phyloP scores from a whole-genome alignment of 2,329 filamentous ascomycete species.

The Sphaceloma murrayae region DNA sequence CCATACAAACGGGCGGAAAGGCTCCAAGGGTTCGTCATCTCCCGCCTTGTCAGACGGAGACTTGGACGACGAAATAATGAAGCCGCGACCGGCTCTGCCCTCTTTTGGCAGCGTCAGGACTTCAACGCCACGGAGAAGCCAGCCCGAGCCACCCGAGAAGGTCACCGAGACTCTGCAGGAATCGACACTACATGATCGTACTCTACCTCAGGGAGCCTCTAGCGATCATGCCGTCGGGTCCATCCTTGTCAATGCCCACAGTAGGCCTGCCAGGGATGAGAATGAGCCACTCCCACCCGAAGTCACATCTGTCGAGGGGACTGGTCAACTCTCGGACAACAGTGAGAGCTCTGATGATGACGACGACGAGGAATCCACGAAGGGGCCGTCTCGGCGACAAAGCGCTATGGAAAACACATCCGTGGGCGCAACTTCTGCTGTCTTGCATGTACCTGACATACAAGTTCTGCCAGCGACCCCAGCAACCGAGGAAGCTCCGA shows the following conservation, averaged over 20 bases:
- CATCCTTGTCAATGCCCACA: constrained; percentile 47
- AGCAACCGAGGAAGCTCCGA: constrained; percentile 22
- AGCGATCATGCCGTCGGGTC: constrained; percentile 51
- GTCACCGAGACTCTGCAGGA: constrained; percentile 38
- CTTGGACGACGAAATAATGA: constrained; percentile 57
- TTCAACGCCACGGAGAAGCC: constrained; percentile 38
- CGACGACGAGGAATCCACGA: not conserved
- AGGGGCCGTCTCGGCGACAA: no score
- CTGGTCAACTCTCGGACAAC: constrained; percentile 53
- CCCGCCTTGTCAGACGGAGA: constrained; percentile 36
- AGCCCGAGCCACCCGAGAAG: constrained; percentile 41
- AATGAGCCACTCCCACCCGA: constrained; percentile 60
- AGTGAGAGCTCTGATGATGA: constrained; percentile 22
- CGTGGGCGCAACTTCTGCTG: no score
- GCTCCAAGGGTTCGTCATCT: constrained; percentile 22
- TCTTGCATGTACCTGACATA: constrained; percentile 26
- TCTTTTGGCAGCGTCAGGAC: constrained; percentile 65
- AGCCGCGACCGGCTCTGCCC: constrained; percentile 62
- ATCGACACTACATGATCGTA: constrained; percentile 28
- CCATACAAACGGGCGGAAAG: not conserved
- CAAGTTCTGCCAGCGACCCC: constrained; percentile 30
- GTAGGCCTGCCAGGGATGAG: constrained; percentile 33
- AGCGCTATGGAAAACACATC: no score
- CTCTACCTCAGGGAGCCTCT: constrained; percentile 44
- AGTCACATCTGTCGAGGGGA: constrained; percentile 59